Evolutionary conservation across 352 stramenopile species (phyloP), one percentile per base, ranked within the genome.

Genomic region (Globisporangium splendens): DNA sequence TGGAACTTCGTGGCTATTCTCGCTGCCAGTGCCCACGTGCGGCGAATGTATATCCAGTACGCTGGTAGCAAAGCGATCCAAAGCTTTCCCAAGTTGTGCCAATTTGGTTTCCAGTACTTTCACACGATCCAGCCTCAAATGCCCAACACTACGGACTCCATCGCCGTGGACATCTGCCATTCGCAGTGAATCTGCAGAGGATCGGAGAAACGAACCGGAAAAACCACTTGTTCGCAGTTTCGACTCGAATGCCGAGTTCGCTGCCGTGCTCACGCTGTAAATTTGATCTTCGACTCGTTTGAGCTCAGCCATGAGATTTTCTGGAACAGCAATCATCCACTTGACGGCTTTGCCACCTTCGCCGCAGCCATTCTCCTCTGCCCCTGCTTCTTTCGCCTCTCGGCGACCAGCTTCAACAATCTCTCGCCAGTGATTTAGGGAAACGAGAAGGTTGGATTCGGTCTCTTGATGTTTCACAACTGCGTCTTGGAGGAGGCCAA

Each of bases 291-390:
- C 69, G 3, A 77, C 52, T 13, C 64, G 59, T 14, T 57, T 62
- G 5, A 82, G 56, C 46, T 82, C 70, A 35, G 59, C 46, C 48
- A 77, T 28, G 14, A 82, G 62, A 14, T 59, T 66, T 22, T 75
- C 60, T 2, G 73, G 70, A 17, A 73, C 62, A 24, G 62, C 73
- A 21, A 82, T 46, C 65, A 82, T 82, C 73, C 70, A 82, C 31
- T 73, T 77, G 21, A 66, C 62, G 12, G 46, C 28, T 18, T 69
- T 62, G 10, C 50, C 50, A 33, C 28, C 31, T 5, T 51, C 52
- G 21, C 15, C 38, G 8, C 53, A 42, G 17, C 50, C 50, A 33
- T 62, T 60, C 31, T 73, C 57, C 1, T 82, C 74, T 1, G 75
- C 79, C 31, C 76, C 76, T 0, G 74, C 70, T 24, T 46, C 56